Base-by-base conservation (phyloP, 2,329 filamentous ascomycete genomes). In the Cladosporium austrohemisphaericum region DNA sequence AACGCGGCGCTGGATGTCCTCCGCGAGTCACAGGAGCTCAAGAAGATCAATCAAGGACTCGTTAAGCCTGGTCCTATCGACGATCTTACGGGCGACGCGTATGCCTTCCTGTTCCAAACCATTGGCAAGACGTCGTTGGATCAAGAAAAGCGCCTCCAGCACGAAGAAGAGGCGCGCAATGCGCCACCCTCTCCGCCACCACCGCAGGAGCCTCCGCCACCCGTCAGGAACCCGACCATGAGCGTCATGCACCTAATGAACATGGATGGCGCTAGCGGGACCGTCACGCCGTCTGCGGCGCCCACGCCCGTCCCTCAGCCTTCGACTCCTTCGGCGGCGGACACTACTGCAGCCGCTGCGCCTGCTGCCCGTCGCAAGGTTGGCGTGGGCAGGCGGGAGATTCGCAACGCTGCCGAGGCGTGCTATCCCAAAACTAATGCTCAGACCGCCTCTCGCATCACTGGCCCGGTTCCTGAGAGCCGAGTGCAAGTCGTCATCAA, bases 1-100 rank as follows among this genome's bases (percentile, higher is more conserved):
- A 67, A 74, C 47, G 68, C 73, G 0, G 73, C 77, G 3, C 68
- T 86, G 2, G 83, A 86, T 49, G 71, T 84, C 5, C 72, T 88
- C 9, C 76, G 80, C 33, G 84, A 88, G 55, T 77, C 80, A 1
- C 73, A 84, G 20, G 85, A 88, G 57, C 69, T 88, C 26, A 87
- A 87, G 62, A 85, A 83, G 65, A 78, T 96, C 36, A 98, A 98
- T 63, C 84, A 85, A 32, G 86, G 85, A 38, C 76, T 95, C 6
- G 93, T 94, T 79, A 96, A 95, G 68, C 80, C 85, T 1, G 80
- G 83, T 0, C 77, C 84, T 8, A 92, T 97, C 36, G 93, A 98
- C 60, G 93, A 98, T 62, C 77, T 97, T n/a, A 86, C 96, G 56
- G 86, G 85, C 18, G 93, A 98, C 68, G 84, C 87, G 41, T 98